These are phyloP conservation scores for Gentiana macrophylla DNA, from an alignment of 257 asterid species.

Conservation along the genomic window DNA sequence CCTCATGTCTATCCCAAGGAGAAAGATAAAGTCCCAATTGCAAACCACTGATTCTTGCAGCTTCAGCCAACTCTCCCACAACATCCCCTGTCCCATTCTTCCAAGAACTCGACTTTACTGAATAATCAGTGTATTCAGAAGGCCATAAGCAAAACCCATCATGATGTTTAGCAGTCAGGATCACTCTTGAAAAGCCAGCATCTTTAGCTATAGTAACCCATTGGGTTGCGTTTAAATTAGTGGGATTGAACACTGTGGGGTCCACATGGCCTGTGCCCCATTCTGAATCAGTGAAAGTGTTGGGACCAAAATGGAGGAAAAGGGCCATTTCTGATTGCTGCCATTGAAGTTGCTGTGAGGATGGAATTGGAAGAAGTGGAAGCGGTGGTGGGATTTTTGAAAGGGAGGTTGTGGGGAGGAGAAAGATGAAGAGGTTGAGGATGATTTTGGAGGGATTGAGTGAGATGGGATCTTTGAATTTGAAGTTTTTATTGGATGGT, in stretches of 20 bases:
- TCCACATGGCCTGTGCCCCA: constrained; percentile 89
- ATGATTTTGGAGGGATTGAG: constrained; percentile 3
- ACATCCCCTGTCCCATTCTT: constrained; percentile 80
- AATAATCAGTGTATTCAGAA: constrained; percentile 70
- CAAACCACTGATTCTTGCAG: constrained; percentile 53
- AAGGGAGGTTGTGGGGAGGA: constrained; percentile 16
- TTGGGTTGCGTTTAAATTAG: constrained; percentile 60
- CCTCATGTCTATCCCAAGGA: constrained; percentile 95
- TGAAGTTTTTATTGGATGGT: neutral
- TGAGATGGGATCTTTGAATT: constrained; percentile 15
- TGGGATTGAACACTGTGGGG: constrained; percentile 70
- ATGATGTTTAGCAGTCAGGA: constrained; percentile 84
- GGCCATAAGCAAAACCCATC: constrained; percentile 99
- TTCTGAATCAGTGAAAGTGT: constrained; percentile 72
- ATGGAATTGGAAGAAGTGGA: constrained; percentile 79
- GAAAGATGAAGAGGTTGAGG: constrained; percentile 13
- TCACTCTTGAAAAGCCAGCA: constrained; percentile 52
- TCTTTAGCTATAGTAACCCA: constrained; percentile 77
- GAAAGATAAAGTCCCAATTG: constrained; percentile 86
- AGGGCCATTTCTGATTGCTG: constrained; percentile 84
- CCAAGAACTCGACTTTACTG: constrained; percentile 82
- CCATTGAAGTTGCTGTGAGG: constrained; percentile 74
- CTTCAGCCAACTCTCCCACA: constrained; percentile 55
- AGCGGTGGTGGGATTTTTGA: constrained; percentile 56
- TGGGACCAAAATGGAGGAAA: constrained; percentile 84